These are phyloP conservation scores for Dryas alaskensis DNA, from an alignment of 306 rosid genomes.

Conservation along the genomic window DNA sequence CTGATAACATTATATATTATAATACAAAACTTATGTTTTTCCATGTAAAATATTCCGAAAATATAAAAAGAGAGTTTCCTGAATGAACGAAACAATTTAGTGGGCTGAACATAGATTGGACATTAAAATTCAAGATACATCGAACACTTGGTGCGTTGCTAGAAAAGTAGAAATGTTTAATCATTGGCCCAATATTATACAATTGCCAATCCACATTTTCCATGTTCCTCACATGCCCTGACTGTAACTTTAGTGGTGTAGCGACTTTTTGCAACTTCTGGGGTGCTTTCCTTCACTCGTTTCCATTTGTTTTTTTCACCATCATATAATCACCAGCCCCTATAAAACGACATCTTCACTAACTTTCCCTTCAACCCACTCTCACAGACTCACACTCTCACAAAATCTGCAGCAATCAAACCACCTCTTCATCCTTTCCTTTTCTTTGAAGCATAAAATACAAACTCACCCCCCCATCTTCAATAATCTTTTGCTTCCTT, in stretches of 20 bases:
- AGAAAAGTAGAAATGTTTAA: background rate
- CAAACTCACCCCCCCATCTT: too few relatives aligned
- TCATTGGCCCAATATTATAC: background rate
- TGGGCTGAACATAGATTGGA: background rate
- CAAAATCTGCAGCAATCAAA: too few relatives aligned
- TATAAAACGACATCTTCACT: background rate
- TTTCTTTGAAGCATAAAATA: too few relatives aligned
- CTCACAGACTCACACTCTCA: background rate
- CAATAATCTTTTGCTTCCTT: too few relatives aligned
- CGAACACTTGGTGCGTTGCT: background rate
- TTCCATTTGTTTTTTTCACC: slow-evolving; percentile 4
- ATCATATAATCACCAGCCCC: background rate
- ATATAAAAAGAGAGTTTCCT: too few relatives aligned
- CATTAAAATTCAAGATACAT: background rate
- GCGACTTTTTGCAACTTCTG: background rate
- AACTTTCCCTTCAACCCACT: background rate
- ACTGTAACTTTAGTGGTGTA: background rate
- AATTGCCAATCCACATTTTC: background rate
- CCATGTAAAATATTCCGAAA: too few relatives aligned
- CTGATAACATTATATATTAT: too few relatives aligned
- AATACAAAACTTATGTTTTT: too few relatives aligned
- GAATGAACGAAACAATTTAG: background rate
- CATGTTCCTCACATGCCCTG: slow-evolving; percentile 6
- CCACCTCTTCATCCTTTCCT: too few relatives aligned
- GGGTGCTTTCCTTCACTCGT: background rate